phyloP scores from a whole-genome alignment of 768 basidiomycete genomes.

The Pulveroboletus ravenelii region DNA sequence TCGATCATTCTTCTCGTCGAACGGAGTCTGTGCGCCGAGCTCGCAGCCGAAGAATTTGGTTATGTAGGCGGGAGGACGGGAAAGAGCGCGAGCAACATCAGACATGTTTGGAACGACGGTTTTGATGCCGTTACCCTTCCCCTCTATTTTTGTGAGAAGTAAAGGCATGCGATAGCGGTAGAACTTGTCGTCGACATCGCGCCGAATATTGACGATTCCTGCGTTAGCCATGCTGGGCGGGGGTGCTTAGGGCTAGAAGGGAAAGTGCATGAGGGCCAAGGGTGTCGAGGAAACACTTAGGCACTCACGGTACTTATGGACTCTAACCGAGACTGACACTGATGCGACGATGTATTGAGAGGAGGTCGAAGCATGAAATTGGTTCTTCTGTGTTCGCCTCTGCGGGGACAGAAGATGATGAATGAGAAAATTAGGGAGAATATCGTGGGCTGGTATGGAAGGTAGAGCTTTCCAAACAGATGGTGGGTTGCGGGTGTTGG shows the following conservation, averaged over 20 bases:
- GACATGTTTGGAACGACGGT: constrained; percentile 99
- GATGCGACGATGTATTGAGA: constrained; percentile 66
- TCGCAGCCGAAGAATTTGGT: constrained; percentile 99
- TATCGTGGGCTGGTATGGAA: constrained; percentile 24
- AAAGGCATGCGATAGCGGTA: constrained; percentile 98
- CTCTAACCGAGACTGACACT: constrained; percentile 49
- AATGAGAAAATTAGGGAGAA: constrained; percentile 18
- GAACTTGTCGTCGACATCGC: constrained; percentile 95
- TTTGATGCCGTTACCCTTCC: constrained; percentile 99
- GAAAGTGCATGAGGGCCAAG: background rate
- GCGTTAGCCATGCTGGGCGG: constrained; percentile 76
- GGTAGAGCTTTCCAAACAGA: too few relatives aligned
- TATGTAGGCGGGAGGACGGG: constrained; percentile 91
- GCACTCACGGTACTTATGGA: constrained; percentile 50
- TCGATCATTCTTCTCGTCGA: constrained; percentile 94
- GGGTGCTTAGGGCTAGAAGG: constrained; percentile 53
- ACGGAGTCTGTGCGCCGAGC: constrained; percentile 94
- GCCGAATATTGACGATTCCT: constrained; percentile 87
- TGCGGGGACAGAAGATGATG: constrained; percentile 30
- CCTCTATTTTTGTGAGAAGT: constrained; percentile 93
- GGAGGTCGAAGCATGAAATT: constrained; percentile 90
- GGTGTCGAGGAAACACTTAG: background rate
- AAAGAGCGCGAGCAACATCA: constrained; percentile 92
- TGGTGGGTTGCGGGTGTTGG: constrained; percentile 5
- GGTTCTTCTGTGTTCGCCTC: constrained; percentile 31